Base-by-base conservation (phyloP, 23 red algal genomes). In the Cyanidium caldarium region DNA sequence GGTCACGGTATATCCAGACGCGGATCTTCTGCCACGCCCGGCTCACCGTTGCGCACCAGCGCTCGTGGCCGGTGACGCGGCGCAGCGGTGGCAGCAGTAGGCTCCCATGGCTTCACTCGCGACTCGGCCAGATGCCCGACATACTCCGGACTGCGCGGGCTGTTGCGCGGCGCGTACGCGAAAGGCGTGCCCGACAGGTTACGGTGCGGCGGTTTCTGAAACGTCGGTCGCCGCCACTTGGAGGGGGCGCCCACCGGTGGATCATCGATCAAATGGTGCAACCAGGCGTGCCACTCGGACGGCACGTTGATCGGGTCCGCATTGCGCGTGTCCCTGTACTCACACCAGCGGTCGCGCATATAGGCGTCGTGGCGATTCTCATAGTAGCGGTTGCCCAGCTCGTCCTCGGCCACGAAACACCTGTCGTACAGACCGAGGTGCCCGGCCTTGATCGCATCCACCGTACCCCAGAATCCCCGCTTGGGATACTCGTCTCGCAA, bases 401-500 rank as follows among this genome's bases (percentile, higher is more conserved):
- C 75, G 42, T 95, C 90, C 41, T 84, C 83, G 30, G 68, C 90
- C 3, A 95, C 83, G 31, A 73, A 45, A 40, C 51, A 61, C n/a
- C 10, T 61, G 51, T 61, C 51, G 21, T 61, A 61, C 51, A 61
- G 19, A 34, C 90, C 90, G 21, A 95, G 46, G 42, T 77, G 67
- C 45, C 81, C 79, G 71, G 83, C 42, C 67, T 87, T 86, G 51
- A 87, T 72, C 16, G 90, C 90, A 19, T 75, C 65, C 42, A 95
- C 58, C 13, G 90, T 95, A 39, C 90, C 84, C 90, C 90, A 95
- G 12, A 87, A 43, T 12, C 90, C 90, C 29, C 90, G 83, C 83
- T 75, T 75, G 40, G 33, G 58, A 35, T 57, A 42, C 17, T 38
- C 51, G 3, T 5, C 46, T 46, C 3, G 26, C 1, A 61, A 35